Evolutionary conservation across 1,139 yeast species (phyloP).

Genomic region (Taphrina confusa): DNA sequence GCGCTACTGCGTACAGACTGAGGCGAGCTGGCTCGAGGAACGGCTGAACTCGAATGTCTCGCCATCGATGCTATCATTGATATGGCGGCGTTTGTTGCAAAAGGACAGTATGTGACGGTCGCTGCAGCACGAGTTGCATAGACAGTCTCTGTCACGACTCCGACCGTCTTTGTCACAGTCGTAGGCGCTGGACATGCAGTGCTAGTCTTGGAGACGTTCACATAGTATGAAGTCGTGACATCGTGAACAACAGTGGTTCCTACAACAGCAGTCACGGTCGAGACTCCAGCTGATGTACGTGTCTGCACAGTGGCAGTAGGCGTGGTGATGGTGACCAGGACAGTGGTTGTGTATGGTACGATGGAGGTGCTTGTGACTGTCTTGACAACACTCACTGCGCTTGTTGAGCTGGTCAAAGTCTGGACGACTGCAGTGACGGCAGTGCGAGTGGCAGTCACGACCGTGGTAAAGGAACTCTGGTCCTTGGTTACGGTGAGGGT

Average conservation of each 20-base stretch:
- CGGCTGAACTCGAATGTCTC: background rate
- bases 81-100: background rate
- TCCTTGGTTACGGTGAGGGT: background rate
- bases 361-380: background rate
- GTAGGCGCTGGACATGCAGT: background rate
- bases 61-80: constrained; percentile 1
- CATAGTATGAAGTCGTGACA: background rate
- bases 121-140: background rate
- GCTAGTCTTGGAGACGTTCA: background rate
- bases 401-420: background rate
- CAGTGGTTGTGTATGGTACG: background rate
- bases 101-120: constrained; percentile 19
- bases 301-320: background rate
- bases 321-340: background rate
- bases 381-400: background rate
- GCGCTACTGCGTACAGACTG: background rate
- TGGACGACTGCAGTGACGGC: background rate
- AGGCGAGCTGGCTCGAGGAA: background rate
- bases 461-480: background rate
- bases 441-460: background rate
- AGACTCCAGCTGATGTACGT: background rate
- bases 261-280: background rate
- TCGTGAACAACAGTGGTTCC: background rate
- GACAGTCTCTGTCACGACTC: constrained; percentile 3
- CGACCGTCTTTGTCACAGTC: background rate